Base-by-base conservation (phyloP, 1,284 basidiomycete species). In the Pseudozyma flocculosa region DNA sequence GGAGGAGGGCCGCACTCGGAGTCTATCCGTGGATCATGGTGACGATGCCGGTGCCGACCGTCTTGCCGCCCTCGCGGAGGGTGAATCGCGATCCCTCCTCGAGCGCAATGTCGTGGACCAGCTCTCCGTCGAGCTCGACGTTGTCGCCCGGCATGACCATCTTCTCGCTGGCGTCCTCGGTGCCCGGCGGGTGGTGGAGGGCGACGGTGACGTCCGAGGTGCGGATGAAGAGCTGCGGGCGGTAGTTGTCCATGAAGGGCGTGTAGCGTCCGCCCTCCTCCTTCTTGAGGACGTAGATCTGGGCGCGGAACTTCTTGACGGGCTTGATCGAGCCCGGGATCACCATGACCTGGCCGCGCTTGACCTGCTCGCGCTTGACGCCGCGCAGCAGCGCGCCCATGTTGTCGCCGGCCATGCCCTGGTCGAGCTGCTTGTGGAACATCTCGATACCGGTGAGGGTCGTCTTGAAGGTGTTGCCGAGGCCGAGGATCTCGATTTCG, bases 391-490 rank as follows among this genome's bases (percentile, higher is more conserved):
- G 84, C 55, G 89, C 90, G 74, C 95, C 95, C 92, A 97, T 97
- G 84, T 98, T 98, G 82, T 99, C 95, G 78, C 95, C 95, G 68
- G 95, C 94, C 81, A 97, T 91, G 63, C 92, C 94, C 58, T 92
- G 86, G 51, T 98, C 95, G 60, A 99, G 86, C 82, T 99, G 95
- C 84, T 96, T 97, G 85, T 96, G 93, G 87, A 98, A 98, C 90
- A 96, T 97, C 81, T 98, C 94, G 76, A 97, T 92, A 70, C 93
- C 93, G 70, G 93, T 99, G 54, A 99, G 82, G 30, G 88, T 94
- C 14, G 94, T 95, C 85, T 95, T 97, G 80, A 92, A 81, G 57
- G 82, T 82, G 50, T 83, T 81, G 55, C 93, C 94, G 56, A 92
- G 83, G 71, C 95, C 95, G 69, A 99, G 80, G 62, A 99, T 85